Base-by-base conservation (phyloP, 139 green algal genomes). In the Haematococcus lacustris region DNA sequence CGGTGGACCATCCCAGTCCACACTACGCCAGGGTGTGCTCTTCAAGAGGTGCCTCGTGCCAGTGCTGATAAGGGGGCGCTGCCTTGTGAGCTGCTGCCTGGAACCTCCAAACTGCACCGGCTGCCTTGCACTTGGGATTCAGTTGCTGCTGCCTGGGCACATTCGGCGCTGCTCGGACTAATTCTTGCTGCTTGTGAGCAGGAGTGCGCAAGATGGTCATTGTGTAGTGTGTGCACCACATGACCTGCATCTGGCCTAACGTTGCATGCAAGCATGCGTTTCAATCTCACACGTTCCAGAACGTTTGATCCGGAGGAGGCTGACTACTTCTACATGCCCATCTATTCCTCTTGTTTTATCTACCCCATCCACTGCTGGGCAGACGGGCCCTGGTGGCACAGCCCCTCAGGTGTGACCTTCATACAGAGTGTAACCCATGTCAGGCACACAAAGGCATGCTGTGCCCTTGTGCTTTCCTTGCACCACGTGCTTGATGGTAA, bases 271-370 rank as follows among this genome's bases (percentile, higher is more conserved):
- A n/a, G n/a, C n/a, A n/a, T n/a, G n/a, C n/a, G n/a, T n/a, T n/a
- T n/a, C n/a, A n/a, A n/a, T n/a, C n/a, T n/a, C n/a, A n/a, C n/a
- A n/a, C n/a, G n/a, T n/a, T 53, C 9, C 43, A 53, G 78, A 64
- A 83, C 78, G 1, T 79, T 83, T 38, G 78, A 83, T 41, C 78
- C 78, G 2, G 79, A 81, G 63, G 71, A 84, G 28, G 87, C 87
- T 0, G 83, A 88, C 70, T 86, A 76, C 73, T 88, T 86, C 73
- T 88, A 86, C 59, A 71, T 84, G 32, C 83, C 83, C 0, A 47
- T 86, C 9, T 89, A 88, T 51, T 70, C 66, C 40, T 70, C 47
- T 38, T 88, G 82, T 63, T 79, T 81, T 65, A 75, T 84, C 38
- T 80, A 64, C n/a, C 85, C 83, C n/a, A 25, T 86, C 21, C 66